Evolutionary conservation across 2,329 filamentous ascomycete species (phyloP), one percentile per base, ranked within the genome.

Genomic region (Calonectria ilicicola): DNA sequence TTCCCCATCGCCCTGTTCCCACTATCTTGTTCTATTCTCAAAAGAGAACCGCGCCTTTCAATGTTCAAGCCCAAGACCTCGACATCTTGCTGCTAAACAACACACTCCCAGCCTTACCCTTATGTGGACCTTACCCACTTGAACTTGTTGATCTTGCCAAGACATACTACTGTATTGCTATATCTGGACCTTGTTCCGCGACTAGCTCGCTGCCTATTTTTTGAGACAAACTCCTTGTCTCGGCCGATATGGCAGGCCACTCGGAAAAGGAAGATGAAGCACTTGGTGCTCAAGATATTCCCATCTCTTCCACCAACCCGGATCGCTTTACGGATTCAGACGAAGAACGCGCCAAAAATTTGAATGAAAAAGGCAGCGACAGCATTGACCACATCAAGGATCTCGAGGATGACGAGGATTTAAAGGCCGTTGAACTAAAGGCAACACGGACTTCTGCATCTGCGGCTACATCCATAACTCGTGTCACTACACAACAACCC

Each of bases 371-470:
- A 26, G 60, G 58, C 8, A 46, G 49, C 2, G 64, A 72, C 27
- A 42, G 49, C 9, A 69, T 65, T 15, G 60, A 56, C 27, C 44
- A 47, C 15, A 32, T 53, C 27, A 74, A 77, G 15, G 67, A 64
- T 5, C 21, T 66, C 5, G 74, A 76, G 46, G 74, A 73, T 29
- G 72, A 65, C 26, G 67, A 70, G 5, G 73, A 67, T 26, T 42
- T 74, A 47, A 74, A 73, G 23, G 67, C 72, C 9, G 70, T 75
- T 23, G 67, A 72, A 21, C 77, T 84, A 5, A 73, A 75, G 9
- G 70, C 72, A 38, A 87, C 86, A 32, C 86, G 86, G 75, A 92
- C 89, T 75, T 83, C 87, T 79, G 89, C 88, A 35, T 92, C 90
- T 51, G 87, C 87, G 23, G 84, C 85, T 53, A 91, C 89, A 76